Base-by-base conservation (phyloP, 2,329 filamentous ascomycete genomes). In the Trichoderma harzianum region DNA sequence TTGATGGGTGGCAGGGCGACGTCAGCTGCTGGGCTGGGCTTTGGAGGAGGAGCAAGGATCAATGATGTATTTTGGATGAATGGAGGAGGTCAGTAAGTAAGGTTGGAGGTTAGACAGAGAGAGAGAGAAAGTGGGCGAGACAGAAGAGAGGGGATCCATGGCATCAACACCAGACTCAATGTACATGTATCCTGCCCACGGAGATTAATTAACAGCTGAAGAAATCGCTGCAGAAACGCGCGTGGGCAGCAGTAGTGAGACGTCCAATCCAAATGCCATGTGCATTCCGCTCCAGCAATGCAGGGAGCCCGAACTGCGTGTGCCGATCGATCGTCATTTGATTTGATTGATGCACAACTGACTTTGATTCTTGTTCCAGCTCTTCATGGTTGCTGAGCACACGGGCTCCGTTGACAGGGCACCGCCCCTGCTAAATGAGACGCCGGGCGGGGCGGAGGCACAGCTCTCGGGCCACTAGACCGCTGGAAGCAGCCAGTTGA, bases 391-490 rank as follows among this genome's bases (percentile, higher is more conserved):
- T 53, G 63, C 55, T 36, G 57, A 62, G 36, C 67, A 53, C 67
- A 39, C 26, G 26, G 43, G 57, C 55, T 30, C 24, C 53, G 66
- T 61, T 60, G 66, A 69, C 66, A 69, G 66, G 55, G 66, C 66
- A 69, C 66, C 66, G 66, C 66, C 66, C 55, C 64, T 58, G 57
- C 67, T 53, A 10, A 32, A 69, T 53, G 67, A 71, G 62, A 71
- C 34, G 61, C 55, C 30, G 36, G 36, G 70, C 55, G 70, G 70
- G 70, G 70, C 70, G 63, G 70, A 63, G 70, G 58, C 64, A 62
- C 57, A 72, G 64, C 58, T 43, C 47, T 21, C 57, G 57, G 66
- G 39, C 66, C 65, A 61, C 66, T 69, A 51, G 53, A 57, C 65
- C 65, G 53, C 65, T 47, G 65, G 34, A 55, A 21, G 60, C 57